Evolutionary conservation across 2,329 filamentous ascomycete genomes (phyloP).

Genomic region (Cordyceps javanica): DNA sequence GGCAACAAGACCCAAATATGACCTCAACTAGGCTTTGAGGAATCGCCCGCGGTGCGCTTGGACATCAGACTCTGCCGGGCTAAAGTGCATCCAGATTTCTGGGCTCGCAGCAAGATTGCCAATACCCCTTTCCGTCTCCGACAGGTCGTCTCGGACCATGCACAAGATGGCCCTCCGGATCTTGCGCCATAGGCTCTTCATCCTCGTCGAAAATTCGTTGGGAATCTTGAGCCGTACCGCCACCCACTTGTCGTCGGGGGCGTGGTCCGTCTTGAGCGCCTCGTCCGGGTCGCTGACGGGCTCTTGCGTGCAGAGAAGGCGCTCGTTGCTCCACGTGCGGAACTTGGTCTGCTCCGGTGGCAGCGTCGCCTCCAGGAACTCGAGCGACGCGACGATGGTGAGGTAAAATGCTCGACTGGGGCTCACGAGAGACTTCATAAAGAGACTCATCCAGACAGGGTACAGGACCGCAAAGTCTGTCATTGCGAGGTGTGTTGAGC

Average conservation of each 20-base stretch:
- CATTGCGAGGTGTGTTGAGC: constrained; percentile 60
- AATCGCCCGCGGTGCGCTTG: constrained; percentile 15
- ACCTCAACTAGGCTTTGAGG: background rate
- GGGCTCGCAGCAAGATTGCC: constrained; percentile 19
- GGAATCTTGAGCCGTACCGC: constrained; percentile 51
- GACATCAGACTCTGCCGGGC: constrained; percentile 21
- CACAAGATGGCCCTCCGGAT: constrained; percentile 21
- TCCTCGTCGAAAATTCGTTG: constrained; percentile 48
- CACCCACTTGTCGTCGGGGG: constrained; percentile 52
- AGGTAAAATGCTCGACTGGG: constrained; percentile 56
- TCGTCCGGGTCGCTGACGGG: constrained; percentile 32
- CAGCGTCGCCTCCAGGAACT: constrained; percentile 52
- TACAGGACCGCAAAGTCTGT: constrained; percentile 63
- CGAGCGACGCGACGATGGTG: constrained; percentile 55
- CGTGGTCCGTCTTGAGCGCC: constrained; percentile 44
- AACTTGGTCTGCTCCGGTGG: constrained; percentile 41
- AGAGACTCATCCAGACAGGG: constrained; percentile 47
- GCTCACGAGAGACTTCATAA: constrained; percentile 59
- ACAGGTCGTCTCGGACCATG: background rate
- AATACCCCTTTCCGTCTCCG: background rate
- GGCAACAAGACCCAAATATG: background rate
- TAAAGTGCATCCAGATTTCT: constrained; percentile 28
- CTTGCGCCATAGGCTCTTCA: constrained; percentile 38
- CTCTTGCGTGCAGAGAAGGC: constrained; percentile 38
- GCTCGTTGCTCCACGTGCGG: constrained; percentile 45